phyloP scores from a whole-genome alignment of 306 rosid species.

The Vigna radiata region DNA sequence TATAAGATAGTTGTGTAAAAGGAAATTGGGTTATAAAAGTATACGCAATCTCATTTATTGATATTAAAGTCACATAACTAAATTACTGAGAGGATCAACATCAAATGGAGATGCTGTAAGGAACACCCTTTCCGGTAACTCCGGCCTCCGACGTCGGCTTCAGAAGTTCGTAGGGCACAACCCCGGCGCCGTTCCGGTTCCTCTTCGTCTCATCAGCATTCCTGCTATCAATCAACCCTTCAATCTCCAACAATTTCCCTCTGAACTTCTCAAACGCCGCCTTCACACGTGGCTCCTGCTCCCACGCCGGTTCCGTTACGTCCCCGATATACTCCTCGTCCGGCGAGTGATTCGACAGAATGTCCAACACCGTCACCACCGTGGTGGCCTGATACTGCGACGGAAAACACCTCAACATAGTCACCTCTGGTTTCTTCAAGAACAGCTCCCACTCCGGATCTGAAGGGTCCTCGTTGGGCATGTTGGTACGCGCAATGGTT shows the following conservation, averaged over 20 bases:
- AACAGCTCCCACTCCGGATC: constrained; percentile 45
- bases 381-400: constrained; percentile 59
- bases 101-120: constrained; percentile 75
- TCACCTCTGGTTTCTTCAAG: constrained; percentile 46
- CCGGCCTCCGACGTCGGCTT: constrained; percentile 76
- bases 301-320: constrained; percentile 50
- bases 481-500: constrained; percentile 37
- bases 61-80: too few relatives aligned
- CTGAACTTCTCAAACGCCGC: constrained; percentile 50
- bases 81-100: too few relatives aligned
- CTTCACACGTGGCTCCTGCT: constrained; percentile 48
- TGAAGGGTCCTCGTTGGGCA: constrained; percentile 54
- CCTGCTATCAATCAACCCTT: constrained; percentile 48
- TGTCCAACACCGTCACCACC: constrained; percentile 52
- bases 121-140: constrained; percentile 79
- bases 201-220: constrained; percentile 26
- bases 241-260: constrained; percentile 53
- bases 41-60: too few relatives aligned
- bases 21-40: too few relatives aligned
- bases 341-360: constrained; percentile 56
- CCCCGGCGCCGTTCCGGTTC: constrained; percentile 58
- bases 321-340: constrained; percentile 64
- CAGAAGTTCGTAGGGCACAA: constrained; percentile 61
- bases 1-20: too few relatives aligned
- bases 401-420: constrained; percentile 45